Evolutionary conservation across 2,329 filamentous ascomycete species (phyloP).

Genomic region (Metarhizium guizhouense): DNA sequence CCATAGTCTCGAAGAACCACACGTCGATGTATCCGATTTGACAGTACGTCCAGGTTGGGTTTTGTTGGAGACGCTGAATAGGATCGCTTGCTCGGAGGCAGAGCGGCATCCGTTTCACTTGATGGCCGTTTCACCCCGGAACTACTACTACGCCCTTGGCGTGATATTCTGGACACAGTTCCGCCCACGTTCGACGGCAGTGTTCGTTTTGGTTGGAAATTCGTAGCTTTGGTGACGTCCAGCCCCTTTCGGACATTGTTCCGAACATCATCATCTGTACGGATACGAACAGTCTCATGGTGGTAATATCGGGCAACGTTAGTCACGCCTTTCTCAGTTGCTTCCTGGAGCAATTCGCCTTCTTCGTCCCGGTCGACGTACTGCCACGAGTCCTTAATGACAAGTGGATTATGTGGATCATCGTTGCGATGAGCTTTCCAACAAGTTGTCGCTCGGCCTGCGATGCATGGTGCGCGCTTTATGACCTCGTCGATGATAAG

Average conservation of each 20-base stretch:
- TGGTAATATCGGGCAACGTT: conserved; percentile 34
- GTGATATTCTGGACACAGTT: not conserved
- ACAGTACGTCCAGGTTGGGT: conserved; percentile 2
- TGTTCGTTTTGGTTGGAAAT: conserved; percentile 6
- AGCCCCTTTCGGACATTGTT: conserved; percentile 23
- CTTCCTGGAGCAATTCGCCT: conserved; percentile 28
- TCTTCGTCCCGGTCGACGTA: conserved; percentile 23
- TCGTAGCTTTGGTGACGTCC: conserved; percentile 18
- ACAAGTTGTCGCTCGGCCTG: conserved; percentile 32
- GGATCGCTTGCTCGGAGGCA: conserved; percentile 21
- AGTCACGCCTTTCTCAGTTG: conserved; percentile 20
- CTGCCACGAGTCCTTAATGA: conserved; percentile 39
- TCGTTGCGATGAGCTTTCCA: conserved; percentile 32
- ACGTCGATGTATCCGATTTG: conserved; percentile 30
- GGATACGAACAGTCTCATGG: conserved; percentile 29
- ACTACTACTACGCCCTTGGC: not conserved
- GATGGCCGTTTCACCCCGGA: conserved; percentile 17
- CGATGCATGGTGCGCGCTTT: conserved; percentile 22
- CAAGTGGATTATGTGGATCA: conserved; percentile 21
- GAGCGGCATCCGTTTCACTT: conserved; percentile 14
- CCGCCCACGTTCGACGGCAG: no score
- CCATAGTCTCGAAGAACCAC: conserved; percentile 31
- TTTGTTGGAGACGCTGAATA: conserved; percentile 20
- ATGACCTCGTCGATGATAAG: conserved; percentile 29
- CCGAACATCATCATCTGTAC: conserved; percentile 23